Evolutionary conservation across 2,329 filamentous ascomycete genomes (phyloP), one percentile per base, ranked within the genome.

Genomic region (Hysterium pulicare): DNA sequence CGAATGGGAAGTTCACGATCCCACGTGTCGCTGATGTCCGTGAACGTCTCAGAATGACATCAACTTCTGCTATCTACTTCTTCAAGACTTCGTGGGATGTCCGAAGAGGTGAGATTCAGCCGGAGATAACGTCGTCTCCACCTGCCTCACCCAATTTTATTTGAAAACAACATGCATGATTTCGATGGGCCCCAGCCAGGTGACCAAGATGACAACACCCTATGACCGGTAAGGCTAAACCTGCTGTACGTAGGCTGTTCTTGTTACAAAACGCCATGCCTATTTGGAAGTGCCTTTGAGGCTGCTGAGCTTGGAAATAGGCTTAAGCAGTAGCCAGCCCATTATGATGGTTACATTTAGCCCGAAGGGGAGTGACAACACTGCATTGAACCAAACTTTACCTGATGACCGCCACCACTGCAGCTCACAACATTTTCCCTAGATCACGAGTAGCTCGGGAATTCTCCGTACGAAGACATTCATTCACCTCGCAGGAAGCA

Each of bases 401-500:
- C 13, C 13, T 13, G 8, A 28, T 8, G 24, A n/a, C n/a, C n/a
- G n/a, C n/a, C n/a, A n/a, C n/a, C n/a, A n/a, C n/a, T n/a, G n/a
- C n/a, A n/a, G n/a, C n/a, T n/a, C n/a, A n/a, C n/a, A n/a, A n/a
- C n/a, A n/a, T n/a, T n/a, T n/a, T n/a, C n/a, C n/a, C n/a, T n/a
- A n/a, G n/a, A n/a, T n/a, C n/a, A n/a, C n/a, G n/a, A n/a, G n/a
- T n/a, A n/a, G n/a, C n/a, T n/a, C n/a, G n/a, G n/a, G n/a, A n/a
- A n/a, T n/a, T n/a, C n/a, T n/a, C n/a, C n/a, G n/a, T n/a, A n/a
- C n/a, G n/a, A n/a, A n/a, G 13, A 28, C 13, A 13, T 28, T 28
- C 13, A 38, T 28, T 34, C 15, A 22, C 32, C 38, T 40, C 33
- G 42, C 44, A 44, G 39, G 33, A 38, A 42, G 45, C 49, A 38